These are phyloP conservation scores for Plasmodium berghei DNA, from an alignment of 169 alveolate genomes.

Conservation along the genomic window DNA sequence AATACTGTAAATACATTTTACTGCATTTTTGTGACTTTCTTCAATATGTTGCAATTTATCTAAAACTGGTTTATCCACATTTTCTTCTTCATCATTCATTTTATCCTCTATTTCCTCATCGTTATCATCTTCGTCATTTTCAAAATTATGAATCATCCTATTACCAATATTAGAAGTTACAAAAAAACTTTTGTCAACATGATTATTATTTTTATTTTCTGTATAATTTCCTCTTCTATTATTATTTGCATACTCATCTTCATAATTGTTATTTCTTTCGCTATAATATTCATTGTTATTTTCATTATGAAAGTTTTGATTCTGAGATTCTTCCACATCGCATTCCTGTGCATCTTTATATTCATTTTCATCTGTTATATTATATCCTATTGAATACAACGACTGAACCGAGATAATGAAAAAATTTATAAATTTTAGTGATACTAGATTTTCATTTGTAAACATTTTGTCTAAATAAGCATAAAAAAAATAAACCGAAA, in stretches of 20 bases:
- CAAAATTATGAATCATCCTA: conserved; percentile 43
- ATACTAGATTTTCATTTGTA: conserved; percentile 11
- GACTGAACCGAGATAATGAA: conserved; percentile 51
- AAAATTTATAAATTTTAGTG: conserved; percentile 38
- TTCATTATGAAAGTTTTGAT: conserved; percentile 4
- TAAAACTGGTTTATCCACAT: background rate
- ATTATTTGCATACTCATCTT: background rate
- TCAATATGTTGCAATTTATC: conserved; percentile 19
- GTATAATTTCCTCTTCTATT: background rate
- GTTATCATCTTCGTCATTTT: conserved; percentile 19
- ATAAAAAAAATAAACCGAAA: conserved; percentile 47
- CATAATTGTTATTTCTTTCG: background rate
- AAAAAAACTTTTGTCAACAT: conserved; percentile 40
- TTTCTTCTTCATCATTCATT: background rate
- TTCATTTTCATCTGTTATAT: background rate
- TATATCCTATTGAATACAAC: conserved; percentile 26
- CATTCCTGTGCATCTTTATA: background rate
- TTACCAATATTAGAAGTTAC: conserved; percentile 36
- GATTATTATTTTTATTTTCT: background rate
- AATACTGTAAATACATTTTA: conserved; percentile 23
- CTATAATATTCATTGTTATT: background rate
- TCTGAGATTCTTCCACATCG: background rate
- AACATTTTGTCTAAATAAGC: conserved; percentile 26
- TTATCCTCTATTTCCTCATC: background rate
- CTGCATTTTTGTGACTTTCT: conserved; percentile 16